Evolutionary conservation across 164 flowering plant genomes (phyloP).

Genomic region (Annona squamosa): DNA sequence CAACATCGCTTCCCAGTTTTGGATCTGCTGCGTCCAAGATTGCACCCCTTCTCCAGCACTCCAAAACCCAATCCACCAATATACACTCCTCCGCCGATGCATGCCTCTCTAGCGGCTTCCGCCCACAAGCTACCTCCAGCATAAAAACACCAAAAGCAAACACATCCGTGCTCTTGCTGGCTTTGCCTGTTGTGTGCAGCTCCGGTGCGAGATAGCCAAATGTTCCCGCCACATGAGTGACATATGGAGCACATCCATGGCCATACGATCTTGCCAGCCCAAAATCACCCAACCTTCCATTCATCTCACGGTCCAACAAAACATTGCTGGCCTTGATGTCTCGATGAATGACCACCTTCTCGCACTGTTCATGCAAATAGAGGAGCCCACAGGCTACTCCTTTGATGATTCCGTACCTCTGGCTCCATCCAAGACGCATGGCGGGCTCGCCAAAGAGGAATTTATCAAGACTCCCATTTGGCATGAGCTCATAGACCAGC

Average conservation of each 20-base stretch:
- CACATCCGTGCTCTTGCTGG: conserved; percentile 26
- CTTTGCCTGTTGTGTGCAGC: conserved; percentile 22
- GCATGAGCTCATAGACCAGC: conserved; percentile 45
- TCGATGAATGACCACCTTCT: conserved; percentile 32
- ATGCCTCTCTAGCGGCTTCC: background rate
- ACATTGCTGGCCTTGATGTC: conserved; percentile 27
- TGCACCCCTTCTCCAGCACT: too few relatives aligned
- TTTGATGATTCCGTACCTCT: conserved; percentile 24
- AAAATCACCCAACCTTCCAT: background rate
- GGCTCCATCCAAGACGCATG: conserved; percentile 19
- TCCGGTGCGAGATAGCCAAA: conserved; percentile 25
- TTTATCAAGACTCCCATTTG: conserved; percentile 46
- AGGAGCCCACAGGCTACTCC: conserved; percentile 28
- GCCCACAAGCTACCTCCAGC: background rate
- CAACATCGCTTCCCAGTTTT: too few relatives aligned
- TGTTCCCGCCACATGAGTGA: background rate
- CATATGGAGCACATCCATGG: background rate
- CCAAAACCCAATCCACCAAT: background rate
- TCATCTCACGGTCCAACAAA: background rate
- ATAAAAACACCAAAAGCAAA: conserved; percentile 20
- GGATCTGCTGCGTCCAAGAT: too few relatives aligned
- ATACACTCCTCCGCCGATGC: background rate
- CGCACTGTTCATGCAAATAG: conserved; percentile 35
- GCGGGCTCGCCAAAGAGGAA: conserved; percentile 10
- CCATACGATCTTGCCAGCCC: background rate